Evolutionary conservation across 352 stramenopile species (phyloP).

Genomic region (Pythium rishiriense): DNA sequence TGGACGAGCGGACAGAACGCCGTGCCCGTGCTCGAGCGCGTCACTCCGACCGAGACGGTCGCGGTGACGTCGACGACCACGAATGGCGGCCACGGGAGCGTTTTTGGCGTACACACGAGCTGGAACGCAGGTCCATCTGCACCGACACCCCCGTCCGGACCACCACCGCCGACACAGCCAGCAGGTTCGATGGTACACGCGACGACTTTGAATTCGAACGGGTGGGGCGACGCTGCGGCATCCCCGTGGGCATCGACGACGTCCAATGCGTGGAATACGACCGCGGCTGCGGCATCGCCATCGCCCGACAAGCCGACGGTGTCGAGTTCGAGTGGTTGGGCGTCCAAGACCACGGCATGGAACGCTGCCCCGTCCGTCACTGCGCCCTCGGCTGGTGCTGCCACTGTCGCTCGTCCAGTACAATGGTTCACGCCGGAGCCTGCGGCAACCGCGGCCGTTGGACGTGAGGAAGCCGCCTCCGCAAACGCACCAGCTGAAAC

Average conservation of each 20-base stretch:
- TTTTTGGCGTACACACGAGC: conserved; percentile 33
- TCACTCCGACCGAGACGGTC: conserved; percentile 28
- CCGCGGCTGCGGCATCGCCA: not conserved
- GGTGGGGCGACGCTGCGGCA: conserved; percentile 7
- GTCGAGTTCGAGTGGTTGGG: conserved; percentile 10
- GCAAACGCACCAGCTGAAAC: not conserved
- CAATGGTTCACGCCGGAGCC: conserved; percentile 25
- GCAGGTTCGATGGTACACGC: not conserved
- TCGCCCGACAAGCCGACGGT: not conserved
- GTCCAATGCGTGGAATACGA: not conserved
- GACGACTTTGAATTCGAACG: too few relatives aligned
- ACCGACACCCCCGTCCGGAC: not conserved
- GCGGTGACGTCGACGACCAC: too few relatives aligned
- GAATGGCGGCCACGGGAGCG: conserved; percentile 6
- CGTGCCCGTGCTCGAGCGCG: conserved; percentile 38
- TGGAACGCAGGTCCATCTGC: not conserved
- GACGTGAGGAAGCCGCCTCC: not conserved
- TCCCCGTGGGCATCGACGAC: conserved; percentile 9
- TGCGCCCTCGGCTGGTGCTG: not conserved
- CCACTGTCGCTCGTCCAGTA: conserved; percentile 7
- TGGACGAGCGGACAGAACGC: conserved; percentile 50
- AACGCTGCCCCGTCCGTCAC: conserved; percentile 13
- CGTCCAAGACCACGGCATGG: conserved; percentile 32
- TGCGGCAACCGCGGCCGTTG: not conserved
- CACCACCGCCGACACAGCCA: not conserved